Evolutionary conservation across 1,284 basidiomycete genomes (phyloP).

Genomic region (Pseudozyma hubeiensis): DNA sequence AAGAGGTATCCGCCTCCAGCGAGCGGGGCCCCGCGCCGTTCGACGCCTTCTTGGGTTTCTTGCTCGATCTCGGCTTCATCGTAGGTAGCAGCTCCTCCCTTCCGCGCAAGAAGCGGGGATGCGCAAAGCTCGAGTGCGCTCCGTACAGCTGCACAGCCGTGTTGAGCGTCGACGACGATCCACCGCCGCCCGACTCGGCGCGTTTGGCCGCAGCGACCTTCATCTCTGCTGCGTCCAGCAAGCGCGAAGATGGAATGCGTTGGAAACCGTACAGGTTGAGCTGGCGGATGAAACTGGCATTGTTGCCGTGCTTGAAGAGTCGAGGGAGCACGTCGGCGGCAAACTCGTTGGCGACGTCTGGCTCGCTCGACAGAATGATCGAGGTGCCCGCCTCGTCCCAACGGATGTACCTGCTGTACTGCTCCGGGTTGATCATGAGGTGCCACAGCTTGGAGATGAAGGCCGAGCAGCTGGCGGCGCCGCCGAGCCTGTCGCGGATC

Average conservation of each 20-base stretch:
- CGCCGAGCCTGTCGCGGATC: conserved; percentile 65
- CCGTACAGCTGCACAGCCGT: conserved; percentile 66
- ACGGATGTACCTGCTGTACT: conserved; percentile 62
- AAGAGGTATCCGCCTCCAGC: conserved; percentile 29
- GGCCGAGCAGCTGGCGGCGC: conserved; percentile 67
- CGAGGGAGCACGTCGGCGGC: conserved; percentile 63
- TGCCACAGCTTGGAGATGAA: conserved; percentile 69
- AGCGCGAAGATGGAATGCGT: conserved; percentile 63
- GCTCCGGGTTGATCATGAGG: conserved; percentile 65
- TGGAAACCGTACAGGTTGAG: conserved; percentile 68
- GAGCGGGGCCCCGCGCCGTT: conserved; percentile 21
- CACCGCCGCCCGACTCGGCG: conserved; percentile 27
- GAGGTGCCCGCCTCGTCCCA: conserved; percentile 65
- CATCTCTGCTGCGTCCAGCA: conserved; percentile 61
- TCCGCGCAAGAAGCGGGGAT: conserved; percentile 64
- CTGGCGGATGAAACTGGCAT: conserved; percentile 67
- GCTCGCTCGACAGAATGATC: conserved; percentile 66
- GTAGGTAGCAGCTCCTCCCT: conserved; percentile 62
- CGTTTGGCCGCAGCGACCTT: conserved; percentile 52
- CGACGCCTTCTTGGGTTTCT: conserved; percentile 63
- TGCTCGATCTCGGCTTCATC: conserved; percentile 67
- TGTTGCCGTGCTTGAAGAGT: conserved; percentile 68
- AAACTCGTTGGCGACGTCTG: conserved; percentile 65
- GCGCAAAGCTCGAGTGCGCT: conserved; percentile 65
- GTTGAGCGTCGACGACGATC: conserved; percentile 44